Base-by-base conservation (phyloP, 768 basidiomycete genomes). In the Filobasidium floriforme region DNA sequence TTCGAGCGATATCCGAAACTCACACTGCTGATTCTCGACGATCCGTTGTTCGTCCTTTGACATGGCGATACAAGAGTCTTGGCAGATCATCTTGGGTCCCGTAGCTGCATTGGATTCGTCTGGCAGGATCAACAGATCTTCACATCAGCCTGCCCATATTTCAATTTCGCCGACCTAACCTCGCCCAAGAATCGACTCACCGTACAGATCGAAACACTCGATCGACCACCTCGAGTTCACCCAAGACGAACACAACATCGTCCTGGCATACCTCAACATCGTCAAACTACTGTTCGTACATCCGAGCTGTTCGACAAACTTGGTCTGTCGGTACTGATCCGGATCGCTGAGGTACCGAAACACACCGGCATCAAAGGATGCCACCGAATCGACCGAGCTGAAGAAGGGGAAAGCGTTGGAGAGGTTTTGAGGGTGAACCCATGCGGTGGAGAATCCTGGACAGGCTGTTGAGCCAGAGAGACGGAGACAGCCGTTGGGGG, bases 231-330 rank as follows among this genome's bases (percentile, higher is more conserved):
- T n/a, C 41, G 72, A 69, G 55, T 78, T 78, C 46, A 76, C 74
- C 77, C 77, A 78, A 59, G 71, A 61, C 14, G 70, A 72, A 57
- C 77, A 79, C 22, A 77, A 59, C n/a, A 77, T 74, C 22, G 77
- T 76, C 65, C 76, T 66, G 64, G 74, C 70, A 61, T 70, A 79
- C 29, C 75, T 55, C 29, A 79, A 70, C 15, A 70, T 68, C 7
- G 72, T 73, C 37, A 41, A 9, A 9, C 15, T 11, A 28, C 5
- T 18, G 66, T 77, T 77, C 14, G 64, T 67, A 62, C 77, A 79
- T 12, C 76, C 77, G n/a, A 79, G 69, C 63, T 76, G 68, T 32
- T 72, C 66, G 18, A 52, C 66, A 51, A 77, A 77, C 60, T 79
- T 76, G 10, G 74, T 76, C 41, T 63, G 60, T 69, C 76, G 7